Base-by-base conservation (phyloP, 768 basidiomycete genomes). In the Psilocybe cyanescens region DNA sequence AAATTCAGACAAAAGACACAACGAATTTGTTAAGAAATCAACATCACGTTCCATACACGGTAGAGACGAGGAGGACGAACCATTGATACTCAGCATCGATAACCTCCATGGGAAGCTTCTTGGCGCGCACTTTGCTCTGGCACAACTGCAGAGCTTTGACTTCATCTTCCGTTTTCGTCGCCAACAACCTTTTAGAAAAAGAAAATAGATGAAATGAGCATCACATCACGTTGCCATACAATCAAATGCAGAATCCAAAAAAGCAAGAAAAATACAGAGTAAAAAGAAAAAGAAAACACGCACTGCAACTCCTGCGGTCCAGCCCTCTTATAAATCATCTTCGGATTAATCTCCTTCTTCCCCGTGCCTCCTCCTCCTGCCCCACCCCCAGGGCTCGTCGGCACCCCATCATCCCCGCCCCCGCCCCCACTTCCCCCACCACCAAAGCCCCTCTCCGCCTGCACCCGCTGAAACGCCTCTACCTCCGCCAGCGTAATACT, bases 1-100 rank as follows among this genome's bases (percentile, higher is more conserved):
- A 16, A 1, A 7, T 24, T 24, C 24, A 24, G 24, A 24, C 28
- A 55, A 11, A 54, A 16, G 3, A n/a, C n/a, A 28, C 14, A 39
- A 41, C 24, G 24, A 2, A 24, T 33, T 28, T 58, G 46, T 24
- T 11, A 30, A 41, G 19, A 58, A 37, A 31, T 47, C 6, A 17
- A 44, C 53, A 57, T 51, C 29, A 54, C 57, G 53, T 19, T 46
- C 12, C 9, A 31, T 9, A 19, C 19, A 19, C 19, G 14, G 58
- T 48, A 1, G 12, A 39, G 41, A 24, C 24, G 39, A 28, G 11
- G 33, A 35, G 3, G 28, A 78, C 90, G 30, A 59, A 95, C 95
- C 95, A 99, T 72, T 99, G 97, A 78, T 96, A 99, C 76, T 99
- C 97, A 33, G 96, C 97, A 75, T 98, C 97, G 52, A 97, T 89